A percentile compares a stretch with the other conserved stretches of the same genome.
Conservation (phyloP, 371 early-diverging fungal species). For the Apophysomyces sp. region DNA sequence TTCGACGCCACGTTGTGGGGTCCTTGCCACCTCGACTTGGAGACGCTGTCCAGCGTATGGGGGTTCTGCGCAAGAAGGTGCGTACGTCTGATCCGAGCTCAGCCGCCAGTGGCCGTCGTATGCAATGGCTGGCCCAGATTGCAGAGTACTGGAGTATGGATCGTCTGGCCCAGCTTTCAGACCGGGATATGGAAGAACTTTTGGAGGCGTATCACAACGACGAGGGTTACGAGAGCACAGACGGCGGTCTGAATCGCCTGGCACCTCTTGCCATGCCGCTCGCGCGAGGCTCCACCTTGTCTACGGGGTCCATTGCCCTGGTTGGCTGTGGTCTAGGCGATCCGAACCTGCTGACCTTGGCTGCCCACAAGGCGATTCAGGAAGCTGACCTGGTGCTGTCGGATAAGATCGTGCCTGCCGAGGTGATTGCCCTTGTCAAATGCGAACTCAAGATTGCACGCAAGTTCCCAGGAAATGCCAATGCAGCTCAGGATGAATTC, state of each 20-base stretch:
- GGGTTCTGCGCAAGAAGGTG: slow-evolving; percentile 56
- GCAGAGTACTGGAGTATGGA: slow-evolving; percentile 78
- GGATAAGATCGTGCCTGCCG: slow-evolving; percentile 80
- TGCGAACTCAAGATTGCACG: slow-evolving; percentile 48
- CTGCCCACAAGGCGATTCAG: slow-evolving; percentile 66
- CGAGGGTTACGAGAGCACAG: slow-evolving; percentile 51
- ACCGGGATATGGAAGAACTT: slow-evolving; percentile 60
- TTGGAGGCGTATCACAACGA: slow-evolving; percentile 68
- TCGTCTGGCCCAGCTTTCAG: slow-evolving; percentile 53
- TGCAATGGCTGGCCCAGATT: slow-evolving; percentile 74
- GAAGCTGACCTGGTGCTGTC: slow-evolving; percentile 81
- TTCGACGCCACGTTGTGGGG: slow-evolving; percentile 59
- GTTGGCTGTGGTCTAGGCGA: slow-evolving; percentile 93
- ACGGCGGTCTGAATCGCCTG: background rate
- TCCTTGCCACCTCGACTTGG: slow-evolving; percentile 60
- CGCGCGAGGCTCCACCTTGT: background rate
- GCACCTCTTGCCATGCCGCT: slow-evolving; percentile 8
- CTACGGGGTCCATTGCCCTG: slow-evolving; percentile 47
- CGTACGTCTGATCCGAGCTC: slow-evolving; percentile 55
- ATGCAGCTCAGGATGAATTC: slow-evolving; percentile 80
- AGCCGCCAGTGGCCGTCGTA: slow-evolving; percentile 55
- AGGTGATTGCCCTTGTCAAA: slow-evolving; percentile 57
- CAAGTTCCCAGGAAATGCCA: slow-evolving; percentile 66
- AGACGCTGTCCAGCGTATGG: slow-evolving; percentile 65
- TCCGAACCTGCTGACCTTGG: slow-evolving; percentile 78